Conservation (phyloP, 305 asterid genomes). For the Nicotiana rustica region DNA sequence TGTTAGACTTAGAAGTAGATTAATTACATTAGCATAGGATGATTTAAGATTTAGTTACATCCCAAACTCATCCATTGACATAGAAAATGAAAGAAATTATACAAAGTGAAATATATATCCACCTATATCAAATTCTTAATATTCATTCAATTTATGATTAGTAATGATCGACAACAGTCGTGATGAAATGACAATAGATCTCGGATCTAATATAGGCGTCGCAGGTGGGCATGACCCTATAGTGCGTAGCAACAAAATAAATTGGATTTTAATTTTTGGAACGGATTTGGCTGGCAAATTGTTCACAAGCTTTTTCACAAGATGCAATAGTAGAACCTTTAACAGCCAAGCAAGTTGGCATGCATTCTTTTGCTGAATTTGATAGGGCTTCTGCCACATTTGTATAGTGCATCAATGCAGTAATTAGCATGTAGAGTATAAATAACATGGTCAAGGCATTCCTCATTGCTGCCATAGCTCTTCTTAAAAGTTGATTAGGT, state of each 20-base stretch:
- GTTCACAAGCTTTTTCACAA: conserved; percentile 48
- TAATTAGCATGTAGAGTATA: background rate
- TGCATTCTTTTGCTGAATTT: conserved; percentile 42
- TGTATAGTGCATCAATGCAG: background rate
- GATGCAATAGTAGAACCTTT: conserved; percentile 30
- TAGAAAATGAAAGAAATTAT: background rate
- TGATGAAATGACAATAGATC: too few species aligned
- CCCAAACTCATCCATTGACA: background rate
- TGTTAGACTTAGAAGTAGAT: too few species aligned
- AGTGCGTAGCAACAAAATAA: background rate
- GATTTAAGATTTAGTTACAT: background rate
- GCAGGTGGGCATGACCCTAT: background rate
- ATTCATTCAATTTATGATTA: background rate
- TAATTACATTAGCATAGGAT: background rate
- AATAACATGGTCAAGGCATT: background rate
- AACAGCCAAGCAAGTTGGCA: conserved; percentile 52
- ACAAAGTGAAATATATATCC: background rate
- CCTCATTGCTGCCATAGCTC: conserved; percentile 20
- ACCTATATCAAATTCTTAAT: background rate
- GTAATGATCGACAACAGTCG: background rate
- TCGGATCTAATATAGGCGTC: too few species aligned
- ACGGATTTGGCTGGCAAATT: conserved; percentile 41
- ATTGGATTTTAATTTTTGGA: background rate
- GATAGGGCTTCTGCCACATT: background rate
- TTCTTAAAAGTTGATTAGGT: background rate